Evolutionary conservation across 345 rosid genomes (phyloP), one percentile per base, ranked within the genome.

Genomic region (Iberis pinnata): DNA sequence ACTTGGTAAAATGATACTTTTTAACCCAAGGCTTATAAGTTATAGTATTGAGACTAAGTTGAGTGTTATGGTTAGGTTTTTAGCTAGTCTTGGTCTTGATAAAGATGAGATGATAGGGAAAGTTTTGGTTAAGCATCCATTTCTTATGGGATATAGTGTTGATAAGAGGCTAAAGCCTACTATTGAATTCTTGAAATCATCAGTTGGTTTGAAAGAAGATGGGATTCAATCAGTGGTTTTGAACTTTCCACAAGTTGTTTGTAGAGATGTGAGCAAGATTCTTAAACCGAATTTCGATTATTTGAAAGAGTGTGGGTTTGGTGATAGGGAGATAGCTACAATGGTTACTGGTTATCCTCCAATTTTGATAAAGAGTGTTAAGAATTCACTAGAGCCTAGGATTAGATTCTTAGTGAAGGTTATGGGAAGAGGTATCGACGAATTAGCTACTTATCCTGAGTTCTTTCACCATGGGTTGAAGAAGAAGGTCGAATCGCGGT

Each of bases 11-110:
- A 72, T 85, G 41, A 64, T 82, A 43, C 59, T 85, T 69, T 75
- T 75, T 14, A 82, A 85, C 63, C 95, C 95, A 0, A 75, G 89
- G 76, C 84, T 85, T 2, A 56, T 85, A 64, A 85, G 95, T 71
- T 85, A 85, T 69, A 74, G 84, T 68, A 85, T 85, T 51, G 81
- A 85, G 43, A 64, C 78, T 63, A 85, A 85, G 68, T 75, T 82
- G 18, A 57, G 74, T 0, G 69, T 70, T 7, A 72, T 77, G 1
- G 84, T 82, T 15, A 70, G 74, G 42, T 85, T 85, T 56, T 81
- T 85, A 16, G 70, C 75, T 53, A 39, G 75, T 55, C 72, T 82
- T 43, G 89, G 95, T 27, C 81, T 85, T 43, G 44, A 63, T 26
- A 69, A 55, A 60, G 81, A 78, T 50, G 80, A 84, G 42, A 70